Evolutionary conservation across 768 basidiomycete species (phyloP).

Genomic region (Glaciozyma martinii): DNA sequence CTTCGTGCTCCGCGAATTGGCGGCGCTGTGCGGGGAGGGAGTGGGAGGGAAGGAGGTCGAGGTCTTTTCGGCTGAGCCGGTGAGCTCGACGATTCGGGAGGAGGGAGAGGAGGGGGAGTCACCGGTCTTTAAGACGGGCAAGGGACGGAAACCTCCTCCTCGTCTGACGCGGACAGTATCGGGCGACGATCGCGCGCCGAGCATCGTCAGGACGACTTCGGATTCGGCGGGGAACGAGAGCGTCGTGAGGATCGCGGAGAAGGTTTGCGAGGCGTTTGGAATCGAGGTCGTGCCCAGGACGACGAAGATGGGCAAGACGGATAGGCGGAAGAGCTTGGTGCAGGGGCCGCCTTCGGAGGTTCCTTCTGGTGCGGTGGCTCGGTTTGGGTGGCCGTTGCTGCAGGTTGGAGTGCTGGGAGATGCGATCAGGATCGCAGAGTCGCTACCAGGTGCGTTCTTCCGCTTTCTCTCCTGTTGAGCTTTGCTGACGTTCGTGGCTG

Average conservation of each 20-base stretch:
- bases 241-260: slow-evolving; percentile 48
- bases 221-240: slow-evolving; percentile 20
- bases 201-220: slow-evolving; percentile 20
- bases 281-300: slow-evolving; percentile 51
- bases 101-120: not conserved
- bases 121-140: not conserved
- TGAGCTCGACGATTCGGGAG: slow-evolving; percentile 1
- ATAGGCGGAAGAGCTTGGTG: slow-evolving; percentile 16
- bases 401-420: slow-evolving; percentile 90
- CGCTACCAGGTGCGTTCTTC: slow-evolving; percentile 60
- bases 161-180: not conserved
- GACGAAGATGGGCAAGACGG: slow-evolving; percentile 4
- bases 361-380: slow-evolving; percentile 17
- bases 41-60: slow-evolving; percentile 38
- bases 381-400: slow-evolving; percentile 87
- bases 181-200: not conserved
- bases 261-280: slow-evolving; percentile 70
- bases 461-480: not conserved
- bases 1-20: slow-evolving; percentile 71
- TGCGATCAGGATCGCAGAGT: slow-evolving; percentile 80
- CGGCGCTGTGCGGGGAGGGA: slow-evolving; percentile 75
- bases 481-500: slow-evolving; percentile 3
- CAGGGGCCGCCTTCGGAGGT: slow-evolving; percentile 13
- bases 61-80: slow-evolving; percentile 4
- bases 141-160: not conserved